Evolutionary conservation across 2,329 filamentous ascomycete genomes (phyloP), one percentile per base, ranked within the genome.

Genomic region (Pseudocercospora musae): DNA sequence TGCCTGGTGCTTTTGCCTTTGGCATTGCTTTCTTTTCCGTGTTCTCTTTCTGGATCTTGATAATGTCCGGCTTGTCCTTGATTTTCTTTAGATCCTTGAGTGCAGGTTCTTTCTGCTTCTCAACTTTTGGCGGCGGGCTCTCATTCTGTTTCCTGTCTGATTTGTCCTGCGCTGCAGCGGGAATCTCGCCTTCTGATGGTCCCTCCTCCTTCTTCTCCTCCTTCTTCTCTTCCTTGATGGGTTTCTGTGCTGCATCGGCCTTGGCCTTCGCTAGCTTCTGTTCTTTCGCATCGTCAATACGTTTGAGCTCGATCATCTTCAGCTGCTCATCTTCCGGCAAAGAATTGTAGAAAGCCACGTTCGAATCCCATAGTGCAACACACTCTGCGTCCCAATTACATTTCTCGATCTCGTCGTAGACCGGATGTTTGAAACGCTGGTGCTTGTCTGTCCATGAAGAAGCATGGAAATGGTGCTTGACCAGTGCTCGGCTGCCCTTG

Each of bases 401-500:
- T 65, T 81, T 79, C 72, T 90, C 88, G 0, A 90, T 87, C 73
- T 89, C 85, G 2, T 86, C 87, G 68, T 87, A 89, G 57, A 86
- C 84, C 0, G 87, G 87, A 70, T 91, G 88, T 40, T 79, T 86
- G 75, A 82, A 88, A 21, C 88, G 80, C 1, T 85, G 87, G 70
- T 91, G 88, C 31, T 62, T 79, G 58, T 81, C 82, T 1, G 88
- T 88, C 88, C 88, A 91, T 60, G 85, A 84, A 1, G 87, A 90
- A 0, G 88, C 88, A 72, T 91, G 88, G 69, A 90, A 91, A 73
- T 90, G 87, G 70, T 91, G 88, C 73, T 87, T 88, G 23, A 91
- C 87, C 1, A 90, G 78, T 1, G 88, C 88, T 18, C 81, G 81
- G 52, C 85, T 80, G 1, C 87, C 81, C 57, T 87, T 82, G 72